Evolutionary conservation across 1,139 yeast genomes (phyloP), one percentile per base, ranked within the genome.

Genomic region (Saccharomyces hybrid): DNA sequence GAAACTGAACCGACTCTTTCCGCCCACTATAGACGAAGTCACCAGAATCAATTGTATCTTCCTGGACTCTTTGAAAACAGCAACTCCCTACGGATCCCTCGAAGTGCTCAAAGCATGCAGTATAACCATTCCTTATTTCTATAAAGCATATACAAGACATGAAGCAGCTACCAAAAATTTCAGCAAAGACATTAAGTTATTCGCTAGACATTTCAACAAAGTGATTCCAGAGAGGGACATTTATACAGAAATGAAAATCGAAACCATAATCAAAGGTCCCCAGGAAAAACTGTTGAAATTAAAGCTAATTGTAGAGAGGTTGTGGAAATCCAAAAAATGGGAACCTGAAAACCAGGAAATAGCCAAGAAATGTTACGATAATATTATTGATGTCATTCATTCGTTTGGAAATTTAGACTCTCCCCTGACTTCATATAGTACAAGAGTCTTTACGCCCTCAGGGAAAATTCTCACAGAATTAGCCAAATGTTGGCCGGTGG

Each of bases 1-100:
- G 1, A 81, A 81, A 61, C 75, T 90, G 44, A 91, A 91, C 68
- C 77, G 82, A 52, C 78, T 89, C 1, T 89, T 91, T 66, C 97
- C 98, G 2, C 97, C 97, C 0, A 91, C 98, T 0, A 86, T 91
- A 32, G 98, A 91, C 70, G 98, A 91, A 72, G 83, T 91, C 24
- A 87, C 96, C 14, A 77, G 97, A 63, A 84, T 91, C 47, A 90
- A 90, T 66, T 88, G 96, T 67, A 83, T 91, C 4, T 81, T 89
- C 56, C 79, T 86, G 60, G 96, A 87, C 62, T 81, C 95, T 21
- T 72, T 91, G 55, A 80, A 80, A 54, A 73, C 79, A 21, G 95
- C 97, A 0, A 66, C 76, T 2, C 81, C 84, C 0, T 81, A 71
- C 65, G 96, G 96, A 2, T 73, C 82, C 47, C 82, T 80, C 58